Evolutionary conservation across 225 moss, liverwort and hornwort genomes (phyloP).

Genomic region (Polytrichum commune): DNA sequence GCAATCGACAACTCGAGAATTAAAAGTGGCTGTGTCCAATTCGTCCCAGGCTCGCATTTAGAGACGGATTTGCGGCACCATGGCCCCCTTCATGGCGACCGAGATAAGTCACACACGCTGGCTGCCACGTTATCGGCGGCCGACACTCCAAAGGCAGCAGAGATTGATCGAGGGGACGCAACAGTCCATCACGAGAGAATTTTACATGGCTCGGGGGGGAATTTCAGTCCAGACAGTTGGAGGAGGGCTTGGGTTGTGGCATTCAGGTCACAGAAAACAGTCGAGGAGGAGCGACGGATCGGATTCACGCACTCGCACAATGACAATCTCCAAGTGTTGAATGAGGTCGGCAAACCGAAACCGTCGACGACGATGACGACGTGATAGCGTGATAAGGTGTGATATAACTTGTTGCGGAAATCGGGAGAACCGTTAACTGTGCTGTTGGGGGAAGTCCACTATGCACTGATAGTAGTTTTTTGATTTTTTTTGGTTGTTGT

Average conservation of each 20-base stretch:
- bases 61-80: slow-evolving; percentile 67
- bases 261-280: slow-evolving; percentile 62
- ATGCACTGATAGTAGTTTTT: no score
- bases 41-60: slow-evolving; percentile 68
- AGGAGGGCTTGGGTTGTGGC: slow-evolving; percentile 93
- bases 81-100: slow-evolving; percentile 81
- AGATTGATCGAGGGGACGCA: slow-evolving; percentile 70
- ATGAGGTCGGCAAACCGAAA: slow-evolving; percentile 65
- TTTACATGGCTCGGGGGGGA: slow-evolving; percentile 82
- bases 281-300: slow-evolving; percentile 58
- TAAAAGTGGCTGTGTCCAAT: slow-evolving; percentile 81
- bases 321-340: slow-evolving; percentile 72
- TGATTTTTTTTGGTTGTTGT: no score
- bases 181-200: slow-evolving; percentile 83
- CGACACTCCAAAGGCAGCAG: slow-evolving; percentile 62
- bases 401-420: no score
- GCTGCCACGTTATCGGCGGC: slow-evolving; percentile 50
- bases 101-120: slow-evolving; percentile 87
- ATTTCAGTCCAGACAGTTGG: slow-evolving; percentile 76
- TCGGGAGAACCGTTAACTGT: no score
- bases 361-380: not conserved
- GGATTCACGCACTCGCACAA: slow-evolving; percentile 97
- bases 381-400: no score
- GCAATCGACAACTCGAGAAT: slow-evolving; percentile 73
- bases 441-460: no score